Evolutionary conservation across 768 basidiomycete genomes (phyloP).

Genomic region (Podaxis carcinomalis): DNA sequence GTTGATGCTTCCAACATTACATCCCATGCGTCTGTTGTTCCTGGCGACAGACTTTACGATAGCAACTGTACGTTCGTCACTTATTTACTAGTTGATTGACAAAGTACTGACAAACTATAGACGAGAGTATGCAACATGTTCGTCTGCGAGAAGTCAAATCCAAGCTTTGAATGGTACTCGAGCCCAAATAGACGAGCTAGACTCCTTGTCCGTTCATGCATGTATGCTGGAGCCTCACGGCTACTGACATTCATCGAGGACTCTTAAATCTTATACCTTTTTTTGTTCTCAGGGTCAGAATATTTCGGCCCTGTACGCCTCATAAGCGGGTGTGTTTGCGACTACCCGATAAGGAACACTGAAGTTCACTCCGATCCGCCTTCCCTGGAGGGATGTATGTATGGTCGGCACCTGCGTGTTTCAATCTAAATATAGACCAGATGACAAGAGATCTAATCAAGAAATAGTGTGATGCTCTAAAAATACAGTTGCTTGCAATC

Average conservation of each 20-base stretch:
- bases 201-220: background rate
- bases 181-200: background rate
- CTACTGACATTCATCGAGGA: background rate
- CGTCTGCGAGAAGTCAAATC: conserved; percentile 24
- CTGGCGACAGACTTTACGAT: conserved; percentile 71
- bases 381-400: background rate
- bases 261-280: background rate
- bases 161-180: conserved; percentile 19
- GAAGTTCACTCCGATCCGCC: background rate
- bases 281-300: background rate
- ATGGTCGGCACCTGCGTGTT: too few species aligned
- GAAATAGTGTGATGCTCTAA: background rate
- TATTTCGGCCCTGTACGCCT: background rate
- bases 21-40: conserved; percentile 62
- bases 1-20: conserved; percentile 76
- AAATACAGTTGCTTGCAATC: background rate
- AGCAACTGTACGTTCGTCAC: conserved; percentile 63
- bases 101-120: conserved; percentile 16
- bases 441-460: background rate
- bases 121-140: conserved; percentile 33
- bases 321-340: background rate
- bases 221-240: background rate
- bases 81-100: background rate
- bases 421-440: background rate
- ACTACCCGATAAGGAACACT: background rate